Evolutionary conservation across 2,329 filamentous ascomycete species (phyloP).

Genomic region (Cercospora sojina): DNA sequence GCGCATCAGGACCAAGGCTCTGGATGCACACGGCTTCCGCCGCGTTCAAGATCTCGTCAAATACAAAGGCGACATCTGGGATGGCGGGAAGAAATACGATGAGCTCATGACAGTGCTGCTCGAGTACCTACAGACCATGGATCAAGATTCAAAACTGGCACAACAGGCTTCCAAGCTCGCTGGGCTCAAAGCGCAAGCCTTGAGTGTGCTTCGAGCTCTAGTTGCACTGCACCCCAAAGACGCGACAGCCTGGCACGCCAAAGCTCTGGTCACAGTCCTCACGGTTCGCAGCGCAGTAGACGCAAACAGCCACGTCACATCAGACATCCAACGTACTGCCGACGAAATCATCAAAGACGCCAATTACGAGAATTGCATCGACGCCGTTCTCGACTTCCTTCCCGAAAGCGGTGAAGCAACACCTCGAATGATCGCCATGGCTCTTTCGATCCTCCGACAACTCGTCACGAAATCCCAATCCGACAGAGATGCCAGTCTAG

Average conservation of each 20-base stretch:
- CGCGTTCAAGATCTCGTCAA: constrained; percentile 73
- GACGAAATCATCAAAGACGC: constrained; percentile 69
- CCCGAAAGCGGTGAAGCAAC: constrained; percentile 32
- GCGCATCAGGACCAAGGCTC: constrained; percentile 66
- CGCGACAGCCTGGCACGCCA: constrained; percentile 67
- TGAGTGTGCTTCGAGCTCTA: constrained; percentile 71
- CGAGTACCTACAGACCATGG: constrained; percentile 62
- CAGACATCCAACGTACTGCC: constrained; percentile 70
- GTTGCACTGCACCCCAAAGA: constrained; percentile 65
- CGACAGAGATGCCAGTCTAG: constrained; percentile 23
- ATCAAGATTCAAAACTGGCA: constrained; percentile 45
- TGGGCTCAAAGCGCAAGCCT: constrained; percentile 67
- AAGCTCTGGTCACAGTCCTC: constrained; percentile 66
- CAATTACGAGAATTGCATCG: constrained; percentile 51
- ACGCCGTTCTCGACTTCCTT: constrained; percentile 43
- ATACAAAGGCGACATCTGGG: constrained; percentile 61
- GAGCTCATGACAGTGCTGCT: constrained; percentile 67
- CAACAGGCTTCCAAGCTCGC: constrained; percentile 45
- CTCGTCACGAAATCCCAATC: constrained; percentile 50
- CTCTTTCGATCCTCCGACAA: constrained; percentile 61
- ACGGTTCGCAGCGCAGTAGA: constrained; percentile 66
- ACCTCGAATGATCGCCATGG: constrained; percentile 55
- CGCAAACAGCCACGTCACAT: constrained; percentile 63
- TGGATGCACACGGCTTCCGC: constrained; percentile 80
- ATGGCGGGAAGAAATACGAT: constrained; percentile 68